Percentiles rank a stretch among this genome's conserved stretches.
Conservation (phyloP, 2,329 filamentous ascomycete species). For the Coniochaeta hoffmannii region DNA sequence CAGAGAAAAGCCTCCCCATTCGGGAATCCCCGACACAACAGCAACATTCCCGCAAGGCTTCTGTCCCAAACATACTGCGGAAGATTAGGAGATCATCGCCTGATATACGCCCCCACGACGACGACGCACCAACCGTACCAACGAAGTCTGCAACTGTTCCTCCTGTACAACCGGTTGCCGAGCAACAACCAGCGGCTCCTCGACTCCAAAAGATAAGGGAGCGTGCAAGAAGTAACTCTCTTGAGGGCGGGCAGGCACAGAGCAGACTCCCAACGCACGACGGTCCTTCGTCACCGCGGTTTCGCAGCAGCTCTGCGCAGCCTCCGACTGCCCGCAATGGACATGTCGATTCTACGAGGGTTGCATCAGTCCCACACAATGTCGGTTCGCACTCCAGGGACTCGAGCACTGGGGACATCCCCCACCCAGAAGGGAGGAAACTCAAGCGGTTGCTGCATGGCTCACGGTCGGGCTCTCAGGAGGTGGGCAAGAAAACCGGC, state of each 20-base stretch:
- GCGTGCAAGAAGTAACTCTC: not conserved
- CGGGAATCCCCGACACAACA: slow-evolving; percentile 1
- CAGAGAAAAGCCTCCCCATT: not conserved
- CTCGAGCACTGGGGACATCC: slow-evolving; percentile 32
- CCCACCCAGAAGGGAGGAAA: slow-evolving; percentile 33
- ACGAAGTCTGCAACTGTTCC: slow-evolving; percentile 1
- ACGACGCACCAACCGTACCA: slow-evolving; percentile 6
- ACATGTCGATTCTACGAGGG: slow-evolving; percentile 20
- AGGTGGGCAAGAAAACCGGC: slow-evolving; percentile 17
- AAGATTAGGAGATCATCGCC: slow-evolving; percentile 9
- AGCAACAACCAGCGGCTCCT: not conserved
- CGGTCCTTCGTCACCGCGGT: slow-evolving; percentile 19
- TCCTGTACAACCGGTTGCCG: not conserved
- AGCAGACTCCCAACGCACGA: slow-evolving; percentile 10
- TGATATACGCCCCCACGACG: not conserved
- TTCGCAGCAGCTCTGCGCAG: slow-evolving; percentile 42
- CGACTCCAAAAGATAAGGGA: not conserved
- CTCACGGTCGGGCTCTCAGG: slow-evolving; percentile 43
- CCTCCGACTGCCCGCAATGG: slow-evolving; percentile 22
- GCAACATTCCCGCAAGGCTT: not conserved
- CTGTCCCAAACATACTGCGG: slow-evolving; percentile 7
- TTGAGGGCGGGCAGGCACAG: slow-evolving; percentile 1
- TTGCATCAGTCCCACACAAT: slow-evolving; percentile 19
- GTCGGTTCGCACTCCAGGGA: slow-evolving; percentile 22
- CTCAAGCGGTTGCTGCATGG: slow-evolving; percentile 45